A percentile compares a stretch with the other conserved stretches of the same genome.
phyloP scores from a whole-genome alignment of 2,329 filamentous ascomycete genomes.

The Xylariales sp. region DNA sequence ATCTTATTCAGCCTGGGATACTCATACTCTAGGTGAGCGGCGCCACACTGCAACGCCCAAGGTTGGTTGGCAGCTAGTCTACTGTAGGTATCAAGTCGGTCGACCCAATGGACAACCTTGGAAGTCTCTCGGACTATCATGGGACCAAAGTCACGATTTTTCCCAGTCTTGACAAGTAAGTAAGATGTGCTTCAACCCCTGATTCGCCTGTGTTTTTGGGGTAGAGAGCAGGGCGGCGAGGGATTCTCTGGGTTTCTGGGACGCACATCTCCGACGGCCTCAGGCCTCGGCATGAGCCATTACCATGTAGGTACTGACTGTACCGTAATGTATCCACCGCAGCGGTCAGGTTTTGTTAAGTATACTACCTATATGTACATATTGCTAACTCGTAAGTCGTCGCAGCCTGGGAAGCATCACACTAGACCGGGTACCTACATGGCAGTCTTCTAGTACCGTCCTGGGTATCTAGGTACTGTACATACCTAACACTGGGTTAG shows the following conservation, averaged over 20 bases:
- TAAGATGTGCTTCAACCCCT: not conserved
- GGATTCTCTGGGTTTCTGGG: conserved; percentile 19
- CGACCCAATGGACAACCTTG: conserved; percentile 2
- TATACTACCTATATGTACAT: not conserved
- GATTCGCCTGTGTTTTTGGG: conserved; percentile 12
- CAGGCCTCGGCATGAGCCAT: not conserved
- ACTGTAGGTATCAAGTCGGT: no score
- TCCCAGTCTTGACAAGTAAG: conserved; percentile 3
- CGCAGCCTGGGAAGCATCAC: conserved; percentile 4
- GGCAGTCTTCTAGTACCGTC: no score
- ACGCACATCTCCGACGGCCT: conserved; percentile 20
- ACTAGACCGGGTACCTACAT: not conserved
- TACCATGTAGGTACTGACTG: not conserved
- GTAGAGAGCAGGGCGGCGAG: conserved; percentile 8
- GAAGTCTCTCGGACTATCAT: conserved; percentile 4
- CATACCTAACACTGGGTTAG: no score
- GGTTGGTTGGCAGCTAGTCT: not conserved
- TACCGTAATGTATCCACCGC: not conserved
- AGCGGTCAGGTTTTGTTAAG: conserved; percentile 2
- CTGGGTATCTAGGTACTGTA: no score
- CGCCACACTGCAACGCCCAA: conserved; percentile 9
- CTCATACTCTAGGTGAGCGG: conserved; percentile 17
- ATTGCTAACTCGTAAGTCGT: not conserved
- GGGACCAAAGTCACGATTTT: conserved; percentile 14
- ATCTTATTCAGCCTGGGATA: conserved; percentile 16